Evolutionary conservation across 2,329 filamentous ascomycete genomes (phyloP).

Genomic region (Cytospora piceicola): DNA sequence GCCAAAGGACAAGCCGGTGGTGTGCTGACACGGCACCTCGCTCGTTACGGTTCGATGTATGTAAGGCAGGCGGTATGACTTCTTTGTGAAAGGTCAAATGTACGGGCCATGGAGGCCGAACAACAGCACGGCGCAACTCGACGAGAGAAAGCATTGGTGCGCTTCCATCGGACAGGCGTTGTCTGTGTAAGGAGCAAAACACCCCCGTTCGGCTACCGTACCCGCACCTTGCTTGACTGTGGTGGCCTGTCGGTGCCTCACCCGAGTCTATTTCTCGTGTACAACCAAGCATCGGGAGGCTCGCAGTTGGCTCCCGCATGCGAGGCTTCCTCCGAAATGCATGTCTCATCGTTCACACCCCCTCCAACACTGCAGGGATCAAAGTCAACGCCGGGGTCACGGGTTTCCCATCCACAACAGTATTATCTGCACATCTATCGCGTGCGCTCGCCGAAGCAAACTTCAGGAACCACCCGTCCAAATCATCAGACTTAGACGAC

Average conservation of each 20-base stretch:
- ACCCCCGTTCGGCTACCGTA: slow-evolving; percentile 18
- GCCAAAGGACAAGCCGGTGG: background rate
- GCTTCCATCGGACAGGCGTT: background rate
- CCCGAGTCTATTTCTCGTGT: slow-evolving; percentile 17
- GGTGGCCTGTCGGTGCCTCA: slow-evolving; percentile 25
- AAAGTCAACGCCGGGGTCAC: background rate
- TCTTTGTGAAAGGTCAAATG: background rate
- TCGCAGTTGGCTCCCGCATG: slow-evolving; percentile 25
- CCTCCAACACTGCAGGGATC: background rate
- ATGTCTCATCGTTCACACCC: slow-evolving; percentile 23
- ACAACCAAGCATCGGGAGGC: slow-evolving; percentile 24
- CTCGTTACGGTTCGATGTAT: background rate
- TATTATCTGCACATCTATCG: background rate
- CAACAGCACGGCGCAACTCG: background rate
- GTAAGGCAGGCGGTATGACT: background rate
- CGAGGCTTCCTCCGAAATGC: slow-evolving; percentile 29
- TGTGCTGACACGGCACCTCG: background rate
- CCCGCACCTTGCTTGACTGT: slow-evolving; percentile 11
- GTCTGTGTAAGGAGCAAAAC: background rate
- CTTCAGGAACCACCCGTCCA: background rate
- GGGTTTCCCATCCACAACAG: background rate
- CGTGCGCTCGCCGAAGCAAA: background rate
- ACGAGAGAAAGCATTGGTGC: background rate
- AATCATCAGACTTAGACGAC: background rate
- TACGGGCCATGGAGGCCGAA: background rate